Base-by-base conservation (phyloP, 1,139 yeast species). In the Lodderomyces theae region DNA sequence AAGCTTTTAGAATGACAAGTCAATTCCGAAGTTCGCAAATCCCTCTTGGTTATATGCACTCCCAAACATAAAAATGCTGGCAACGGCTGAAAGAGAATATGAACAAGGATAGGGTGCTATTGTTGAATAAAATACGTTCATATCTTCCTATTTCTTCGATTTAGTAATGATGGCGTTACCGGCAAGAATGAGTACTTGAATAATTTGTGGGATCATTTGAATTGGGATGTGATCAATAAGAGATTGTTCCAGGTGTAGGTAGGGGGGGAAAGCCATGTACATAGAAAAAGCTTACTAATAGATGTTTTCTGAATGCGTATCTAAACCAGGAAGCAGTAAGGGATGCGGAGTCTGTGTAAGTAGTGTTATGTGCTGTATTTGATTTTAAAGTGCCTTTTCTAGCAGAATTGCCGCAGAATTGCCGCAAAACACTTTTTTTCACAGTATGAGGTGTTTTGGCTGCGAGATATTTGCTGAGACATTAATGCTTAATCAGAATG, bases 91-190 rank as follows among this genome's bases (percentile, higher is more conserved):
- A 49, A 59, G 74, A 2, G 53, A 63, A 10, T 54, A 61, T 42
- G 92, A 92, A 37, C 86, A 81, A 58, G 98, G 98, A 10, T 92
- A 96, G 95, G 77, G 89, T 3, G 92, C 86, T 60, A 68, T 92
- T 37, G 84, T 88, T 25, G 97, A 92, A 63, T 75, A 75, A 39
- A 75, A 77, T 26, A 76, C 79, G n/a, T n/a, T 52, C 90, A 90
- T 62, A 64, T 76, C 32, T 66, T 92, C 39, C 76, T 74, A 44
- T 72, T 89, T 24, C 57, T 85, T 45, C 71, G 79, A 41, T 74
- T 89, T 51, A 80, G 85, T 62, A 83, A 87, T 57, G 92, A 94
- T 63, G 96, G 97, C 25, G 75, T 87, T 40, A 74, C 67, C 38
- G 95, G 95, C 33, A 84, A 82, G 64, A 73, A 77, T 25, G 78